Base-by-base conservation (phyloP, 1,284 basidiomycete species). In the Pseudozyma sp. region DNA sequence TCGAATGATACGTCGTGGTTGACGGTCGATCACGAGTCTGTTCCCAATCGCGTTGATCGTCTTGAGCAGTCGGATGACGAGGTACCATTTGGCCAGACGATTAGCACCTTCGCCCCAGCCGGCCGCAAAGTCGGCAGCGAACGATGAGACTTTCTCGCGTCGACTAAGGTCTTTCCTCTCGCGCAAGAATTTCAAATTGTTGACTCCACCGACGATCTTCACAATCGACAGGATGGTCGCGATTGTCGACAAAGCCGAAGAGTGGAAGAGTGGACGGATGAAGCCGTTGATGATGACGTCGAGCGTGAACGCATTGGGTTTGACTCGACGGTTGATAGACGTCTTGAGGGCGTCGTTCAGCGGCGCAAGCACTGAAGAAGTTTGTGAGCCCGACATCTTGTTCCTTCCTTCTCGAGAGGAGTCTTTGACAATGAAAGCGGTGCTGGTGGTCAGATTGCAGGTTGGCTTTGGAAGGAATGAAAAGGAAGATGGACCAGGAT, bases 1-100 rank as follows among this genome's bases (percentile, higher is more conserved):
- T 19, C 64, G 36, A 12, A 78, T 77, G 18, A 39, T 38, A 9
- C 76, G 52, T 3, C 53, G 67, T 7, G 62, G 21, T 11, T 65
- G 45, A 8, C 70, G 62, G 36, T 80, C 55, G 21, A 78, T 60
- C 38, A 78, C 44, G 13, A 78, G 38, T 1, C 77, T 48, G 38
- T 76, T 67, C 1, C 76, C 76, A 13, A 76, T 52, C 18, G 68
- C 62, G 39, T 80, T 78, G 67, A 80, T 52, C 19, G 56, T 36
- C 52, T 77, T 72, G 45, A 74, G 43, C 47, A 68, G 14, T 21
- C 69, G 45, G 21, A 80, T 39, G 14, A 60, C 39, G 8, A 72
- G 51, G 47, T 76, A 79, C 57, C 54, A 70, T 35, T 55, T 56
- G 7, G 53, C 68, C 9, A 70, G 11, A 25, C 61, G 68, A 14